Percentiles rank a stretch among this genome's conserved stretches.
Conservation (phyloP, 495 filamentous ascomycete species). For the Daldinia bambusicola region DNA sequence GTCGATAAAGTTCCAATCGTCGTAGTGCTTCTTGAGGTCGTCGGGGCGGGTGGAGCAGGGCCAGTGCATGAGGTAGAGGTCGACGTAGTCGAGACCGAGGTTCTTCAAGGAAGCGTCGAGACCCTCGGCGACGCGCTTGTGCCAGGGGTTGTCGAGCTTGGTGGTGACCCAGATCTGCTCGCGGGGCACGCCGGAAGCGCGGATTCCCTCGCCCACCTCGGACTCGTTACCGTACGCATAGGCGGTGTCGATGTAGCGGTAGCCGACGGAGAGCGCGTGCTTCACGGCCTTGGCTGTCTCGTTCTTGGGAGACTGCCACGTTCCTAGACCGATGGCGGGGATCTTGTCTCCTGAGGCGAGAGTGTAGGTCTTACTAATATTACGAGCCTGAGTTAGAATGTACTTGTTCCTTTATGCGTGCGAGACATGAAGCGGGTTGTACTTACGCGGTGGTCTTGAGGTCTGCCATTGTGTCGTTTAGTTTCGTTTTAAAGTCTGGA, state of each 20-base stretch:
- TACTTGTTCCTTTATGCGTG: background rate
- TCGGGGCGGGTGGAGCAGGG: slow-evolving; percentile 63
- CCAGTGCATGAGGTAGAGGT: slow-evolving; percentile 91
- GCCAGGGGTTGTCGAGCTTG: slow-evolving; percentile 87
- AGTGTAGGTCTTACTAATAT: slow-evolving; percentile 67
- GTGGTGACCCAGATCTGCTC: slow-evolving; percentile 87
- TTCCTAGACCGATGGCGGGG: slow-evolving; percentile 83
- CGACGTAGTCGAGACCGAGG: slow-evolving; percentile 79
- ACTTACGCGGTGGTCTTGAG: slow-evolving; percentile 52
- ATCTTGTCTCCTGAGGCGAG: slow-evolving; percentile 85
- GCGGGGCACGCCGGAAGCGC: slow-evolving; percentile 81
- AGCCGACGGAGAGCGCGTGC: slow-evolving; percentile 77
- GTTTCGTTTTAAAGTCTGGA: background rate
- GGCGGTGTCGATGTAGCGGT: slow-evolving; percentile 70
- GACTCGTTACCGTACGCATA: slow-evolving; percentile 85
- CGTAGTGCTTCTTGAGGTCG: slow-evolving; percentile 53
- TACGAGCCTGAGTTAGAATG: background rate
- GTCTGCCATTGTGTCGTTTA: slow-evolving; percentile 47
- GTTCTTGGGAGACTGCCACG: slow-evolving; percentile 73
- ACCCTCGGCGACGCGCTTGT: slow-evolving; percentile 72
- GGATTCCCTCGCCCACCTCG: slow-evolving; percentile 82
- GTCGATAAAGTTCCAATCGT: slow-evolving; percentile 82
- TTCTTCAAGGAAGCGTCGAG: slow-evolving; percentile 74
- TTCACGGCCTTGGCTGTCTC: slow-evolving; percentile 71
- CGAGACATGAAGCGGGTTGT: background rate